phyloP scores from a whole-genome alignment of 169 alveolate genomes.

The Perkinsus olseni region DNA sequence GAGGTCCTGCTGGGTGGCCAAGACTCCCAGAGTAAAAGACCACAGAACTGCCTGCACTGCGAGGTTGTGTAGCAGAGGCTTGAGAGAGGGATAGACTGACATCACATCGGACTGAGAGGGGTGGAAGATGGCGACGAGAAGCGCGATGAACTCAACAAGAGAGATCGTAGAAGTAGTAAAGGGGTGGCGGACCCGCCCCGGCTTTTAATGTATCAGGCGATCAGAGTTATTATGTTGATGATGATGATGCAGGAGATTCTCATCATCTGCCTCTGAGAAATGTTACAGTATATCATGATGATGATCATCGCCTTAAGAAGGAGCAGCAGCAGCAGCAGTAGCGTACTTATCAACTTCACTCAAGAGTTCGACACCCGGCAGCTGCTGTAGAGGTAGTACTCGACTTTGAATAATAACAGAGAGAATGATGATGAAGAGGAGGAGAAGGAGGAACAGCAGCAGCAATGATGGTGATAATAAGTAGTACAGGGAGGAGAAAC shows the following conservation, averaged over 20 bases:
- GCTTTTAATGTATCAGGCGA: not conserved
- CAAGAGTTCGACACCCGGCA: no score
- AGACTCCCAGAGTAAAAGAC: not conserved
- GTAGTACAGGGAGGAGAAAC: no score
- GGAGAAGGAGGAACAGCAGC: no score
- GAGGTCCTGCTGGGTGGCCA: not conserved
- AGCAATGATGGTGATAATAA: no score
- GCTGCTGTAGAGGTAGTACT: not conserved
- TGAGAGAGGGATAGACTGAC: not conserved
- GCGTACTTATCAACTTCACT: not conserved
- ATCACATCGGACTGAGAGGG: not conserved
- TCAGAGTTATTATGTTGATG: not conserved
- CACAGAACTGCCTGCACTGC: not conserved
- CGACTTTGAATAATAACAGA: not conserved
- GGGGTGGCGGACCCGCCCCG: not conserved
- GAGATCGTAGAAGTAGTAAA: not conserved
- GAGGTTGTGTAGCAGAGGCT: not conserved
- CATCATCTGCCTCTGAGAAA: not conserved
- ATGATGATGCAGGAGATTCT: not conserved
- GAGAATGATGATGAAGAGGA: not conserved
- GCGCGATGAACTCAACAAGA: not conserved
- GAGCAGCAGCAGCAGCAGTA: not conserved
- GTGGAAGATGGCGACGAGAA: not conserved
- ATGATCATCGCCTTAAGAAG: no score
- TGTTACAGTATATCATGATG: no score